A percentile compares a stretch with the other conserved stretches of the same genome.
These are phyloP conservation scores for Zostera marina DNA, from an alignment of 116 monocot genomes.

Conservation along the genomic window DNA sequence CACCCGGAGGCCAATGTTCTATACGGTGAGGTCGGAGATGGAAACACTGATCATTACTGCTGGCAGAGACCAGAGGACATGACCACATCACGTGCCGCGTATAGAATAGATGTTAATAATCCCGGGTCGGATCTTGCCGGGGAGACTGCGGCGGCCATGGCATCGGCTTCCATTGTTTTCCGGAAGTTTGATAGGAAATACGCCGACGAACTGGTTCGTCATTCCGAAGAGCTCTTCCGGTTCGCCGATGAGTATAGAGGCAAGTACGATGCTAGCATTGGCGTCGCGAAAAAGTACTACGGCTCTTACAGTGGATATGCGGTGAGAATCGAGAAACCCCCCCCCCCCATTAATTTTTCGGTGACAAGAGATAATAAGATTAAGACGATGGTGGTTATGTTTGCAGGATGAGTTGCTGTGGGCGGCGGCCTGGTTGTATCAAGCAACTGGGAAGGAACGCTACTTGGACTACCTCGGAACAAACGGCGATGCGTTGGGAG, in stretches of 20 bases:
- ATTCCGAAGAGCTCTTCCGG: slow-evolving; percentile 38
- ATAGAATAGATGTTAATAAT: slow-evolving; percentile 28
- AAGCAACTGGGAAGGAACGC: slow-evolving; percentile 13
- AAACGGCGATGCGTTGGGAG: not conserved
- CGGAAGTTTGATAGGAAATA: slow-evolving; percentile 26
- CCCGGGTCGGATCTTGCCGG: slow-evolving; percentile 55
- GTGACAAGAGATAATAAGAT: no score
- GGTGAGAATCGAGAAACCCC: slow-evolving; percentile 16
- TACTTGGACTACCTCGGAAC: slow-evolving; percentile 14
- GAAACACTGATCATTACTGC: slow-evolving; percentile 61
- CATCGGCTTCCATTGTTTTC: slow-evolving; percentile 42
- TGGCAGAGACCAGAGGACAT: slow-evolving; percentile 94
- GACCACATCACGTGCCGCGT: slow-evolving; percentile 48
- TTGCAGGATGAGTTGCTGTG: slow-evolving; percentile 47
- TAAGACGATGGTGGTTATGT: not conserved
- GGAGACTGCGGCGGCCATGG: slow-evolving; percentile 58
- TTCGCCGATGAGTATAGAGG: slow-evolving; percentile 35
- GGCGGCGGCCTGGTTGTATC: slow-evolving; percentile 38
- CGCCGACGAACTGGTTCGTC: slow-evolving; percentile 23
- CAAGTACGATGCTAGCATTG: slow-evolving; percentile 25
- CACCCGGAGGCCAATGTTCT: slow-evolving; percentile 54
- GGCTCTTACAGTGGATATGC: slow-evolving; percentile 37
- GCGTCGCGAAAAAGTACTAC: slow-evolving; percentile 36
- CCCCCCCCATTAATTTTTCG: no score
- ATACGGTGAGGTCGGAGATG: slow-evolving; percentile 68